Base-by-base conservation (phyloP, 1,284 basidiomycete species). In the Entoloma clypeatum region DNA sequence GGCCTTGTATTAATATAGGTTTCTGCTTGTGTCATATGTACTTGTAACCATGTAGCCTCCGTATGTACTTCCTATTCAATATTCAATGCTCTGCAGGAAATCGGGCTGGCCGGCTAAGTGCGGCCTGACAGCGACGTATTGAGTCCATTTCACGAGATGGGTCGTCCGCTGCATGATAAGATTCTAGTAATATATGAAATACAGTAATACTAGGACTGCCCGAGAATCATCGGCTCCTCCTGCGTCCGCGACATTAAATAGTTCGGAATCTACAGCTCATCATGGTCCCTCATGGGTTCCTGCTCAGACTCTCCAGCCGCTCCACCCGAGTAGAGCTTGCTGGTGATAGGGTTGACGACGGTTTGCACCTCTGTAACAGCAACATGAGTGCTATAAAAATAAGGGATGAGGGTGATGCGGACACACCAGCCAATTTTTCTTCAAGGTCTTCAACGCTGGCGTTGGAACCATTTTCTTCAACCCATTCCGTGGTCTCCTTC, bases 401-500 rank as follows among this genome's bases (percentile, higher is more conserved):
- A 7, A 27, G 7, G 19, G 30, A 36, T 27, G 19, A 44, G 39
- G 21, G 13, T 25, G n/a, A 41, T 18, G 39, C 44, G 3, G 34
- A 46, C 45, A n/a, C 39, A 72, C 69, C 69, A 38, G 69, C 63
- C 55, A 93, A 70, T 75, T 93, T 92, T 76, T 94, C 92, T 65
- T 96, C 92, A 32, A 93, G 72, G 50, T 95, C 91, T 64, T 95
- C 92, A 40, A 84, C 81, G 36, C 78, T 77, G 27, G 92, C 92
- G 14, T 66, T 68, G 39, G 75, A 66, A n/a, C 81, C 85, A 61
- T 91, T 78, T 57, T 84, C 80, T 38, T 94, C 91, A 49, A 95
- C 78, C 92, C 92, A 97, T 47, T 92, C 88, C 24, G 86, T 83
- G 49, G 85, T 82, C 58, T 95, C 91, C 76, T 94, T 95, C 67